Evolutionary conservation across 495 filamentous ascomycete genomes (phyloP).

Genomic region (Bathelium albidoporum): DNA sequence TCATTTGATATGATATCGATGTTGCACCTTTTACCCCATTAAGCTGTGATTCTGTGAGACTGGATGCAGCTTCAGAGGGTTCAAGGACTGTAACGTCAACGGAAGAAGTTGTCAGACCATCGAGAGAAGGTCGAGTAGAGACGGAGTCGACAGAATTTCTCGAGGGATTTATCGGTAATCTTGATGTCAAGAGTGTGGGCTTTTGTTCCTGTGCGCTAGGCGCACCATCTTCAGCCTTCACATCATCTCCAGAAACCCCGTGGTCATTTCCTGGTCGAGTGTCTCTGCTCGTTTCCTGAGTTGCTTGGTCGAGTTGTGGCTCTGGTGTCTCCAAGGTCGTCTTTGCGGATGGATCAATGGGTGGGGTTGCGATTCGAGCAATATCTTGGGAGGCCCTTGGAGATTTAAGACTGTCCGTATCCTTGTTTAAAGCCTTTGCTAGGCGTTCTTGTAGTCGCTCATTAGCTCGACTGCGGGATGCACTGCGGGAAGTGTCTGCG

Average conservation of each 20-base stretch:
- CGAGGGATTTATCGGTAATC: constrained; percentile 16
- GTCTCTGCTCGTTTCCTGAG: not conserved
- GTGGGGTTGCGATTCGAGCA: not conserved
- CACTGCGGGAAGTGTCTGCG: not conserved
- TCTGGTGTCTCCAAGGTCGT: not conserved
- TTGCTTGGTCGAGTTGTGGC: not conserved
- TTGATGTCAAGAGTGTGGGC: constrained; percentile 8
- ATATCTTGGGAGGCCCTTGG: constrained; percentile 8
- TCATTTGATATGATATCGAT: not conserved
- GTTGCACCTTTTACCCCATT: not conserved
- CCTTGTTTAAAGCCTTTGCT: constrained; percentile 13
- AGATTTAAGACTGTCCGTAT: constrained; percentile 10
- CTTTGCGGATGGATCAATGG: not conserved
- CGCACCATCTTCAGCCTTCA: not conserved
- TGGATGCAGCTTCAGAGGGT: not conserved
- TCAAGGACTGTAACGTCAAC: not conserved
- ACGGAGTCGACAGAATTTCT: constrained; percentile 10
- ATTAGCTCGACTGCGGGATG: constrained; percentile 43
- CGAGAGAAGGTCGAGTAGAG: constrained; percentile 9
- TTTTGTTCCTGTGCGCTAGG: not conserved
- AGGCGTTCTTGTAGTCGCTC: constrained; percentile 70
- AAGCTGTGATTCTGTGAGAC: not conserved
- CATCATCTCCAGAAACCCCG: not conserved
- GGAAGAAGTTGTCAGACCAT: constrained; percentile 7
- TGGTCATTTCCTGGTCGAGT: not conserved